Conservation (phyloP, 2,329 filamentous ascomycete genomes). For the Tolypocladium tundrense region DNA sequence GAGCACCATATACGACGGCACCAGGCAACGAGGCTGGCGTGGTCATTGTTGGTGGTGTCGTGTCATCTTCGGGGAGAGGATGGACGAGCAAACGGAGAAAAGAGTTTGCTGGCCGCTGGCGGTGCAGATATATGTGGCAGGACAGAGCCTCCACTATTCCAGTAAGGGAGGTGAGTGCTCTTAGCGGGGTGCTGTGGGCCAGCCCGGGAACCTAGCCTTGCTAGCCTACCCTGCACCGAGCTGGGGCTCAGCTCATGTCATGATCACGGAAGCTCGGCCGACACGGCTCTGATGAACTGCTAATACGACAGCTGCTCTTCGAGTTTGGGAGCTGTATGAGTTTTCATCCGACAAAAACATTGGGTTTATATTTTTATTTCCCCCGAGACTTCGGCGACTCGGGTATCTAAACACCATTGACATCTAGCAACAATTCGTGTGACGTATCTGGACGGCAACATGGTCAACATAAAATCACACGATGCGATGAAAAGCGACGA, state of each 20-base stretch:
- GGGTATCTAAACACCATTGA: neutral
- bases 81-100: conserved; percentile 5
- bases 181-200: conserved; percentile 7
- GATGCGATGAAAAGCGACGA: conserved; percentile 55
- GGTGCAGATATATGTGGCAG: neutral
- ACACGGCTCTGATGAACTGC: neutral
- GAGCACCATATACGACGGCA: conserved; percentile 11
- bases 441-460: neutral
- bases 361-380: neutral
- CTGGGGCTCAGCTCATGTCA: neutral
- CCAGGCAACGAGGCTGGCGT: conserved; percentile 16
- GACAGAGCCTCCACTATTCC: conserved; percentile 6
- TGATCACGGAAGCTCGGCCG: conserved; percentile 1
- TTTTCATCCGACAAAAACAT: neutral
- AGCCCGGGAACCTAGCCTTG: too few relatives aligned
- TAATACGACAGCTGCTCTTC: neutral
- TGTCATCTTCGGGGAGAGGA: conserved; percentile 21
- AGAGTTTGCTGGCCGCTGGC: conserved; percentile 6
- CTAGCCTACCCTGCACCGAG: neutral
- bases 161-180: conserved; percentile 5
- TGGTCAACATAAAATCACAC: conserved; percentile 34
- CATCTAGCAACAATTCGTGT: neutral
- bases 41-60: conserved; percentile 23
- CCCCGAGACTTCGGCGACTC: neutral
- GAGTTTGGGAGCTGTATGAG: neutral